Evolutionary conservation across 495 filamentous ascomycete species (phyloP).

Genomic region (Daldinia caldariorum): DNA sequence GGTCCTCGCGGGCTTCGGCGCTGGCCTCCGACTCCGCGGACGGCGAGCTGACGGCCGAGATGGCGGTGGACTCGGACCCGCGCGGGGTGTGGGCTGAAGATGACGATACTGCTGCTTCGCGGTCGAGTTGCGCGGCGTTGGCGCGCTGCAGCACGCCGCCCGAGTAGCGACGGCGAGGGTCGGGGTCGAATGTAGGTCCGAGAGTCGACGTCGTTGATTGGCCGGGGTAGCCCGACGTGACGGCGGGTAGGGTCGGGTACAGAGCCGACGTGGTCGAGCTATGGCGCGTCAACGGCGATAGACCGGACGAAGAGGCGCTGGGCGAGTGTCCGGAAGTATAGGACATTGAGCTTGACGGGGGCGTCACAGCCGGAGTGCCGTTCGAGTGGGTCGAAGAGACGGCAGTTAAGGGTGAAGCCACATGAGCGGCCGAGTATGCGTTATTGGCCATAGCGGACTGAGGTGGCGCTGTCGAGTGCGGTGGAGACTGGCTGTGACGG

Average conservation of each 20-base stretch:
- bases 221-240: conserved; percentile 70
- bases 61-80: conserved; percentile 55
- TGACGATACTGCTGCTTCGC: conserved; percentile 51
- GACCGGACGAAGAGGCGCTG: conserved; percentile 67
- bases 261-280: conserved; percentile 67
- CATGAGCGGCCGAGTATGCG: conserved; percentile 63
- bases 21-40: conserved; percentile 56
- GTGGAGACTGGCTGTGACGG: conserved; percentile 79
- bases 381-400: conserved; percentile 63
- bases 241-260: conserved; percentile 86
- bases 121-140: conserved; percentile 57
- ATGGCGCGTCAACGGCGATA: conserved; percentile 72
- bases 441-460: conserved; percentile 55
- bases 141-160: conserved; percentile 87
- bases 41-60: conserved; percentile 55
- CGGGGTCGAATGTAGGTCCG: conserved; percentile 80
- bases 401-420: conserved; percentile 69
- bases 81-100: conserved; percentile 52
- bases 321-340: conserved; percentile 91
- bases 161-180: conserved; percentile 84
- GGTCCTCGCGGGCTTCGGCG: conserved; percentile 55
- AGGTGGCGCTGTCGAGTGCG: conserved; percentile 60
- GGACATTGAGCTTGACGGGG: conserved; percentile 84
- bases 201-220: conserved; percentile 78
- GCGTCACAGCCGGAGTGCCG: conserved; percentile 86